phyloP scores from a whole-genome alignment of 2,329 filamentous ascomycete species.

The Paecilomyces sp. region DNA sequence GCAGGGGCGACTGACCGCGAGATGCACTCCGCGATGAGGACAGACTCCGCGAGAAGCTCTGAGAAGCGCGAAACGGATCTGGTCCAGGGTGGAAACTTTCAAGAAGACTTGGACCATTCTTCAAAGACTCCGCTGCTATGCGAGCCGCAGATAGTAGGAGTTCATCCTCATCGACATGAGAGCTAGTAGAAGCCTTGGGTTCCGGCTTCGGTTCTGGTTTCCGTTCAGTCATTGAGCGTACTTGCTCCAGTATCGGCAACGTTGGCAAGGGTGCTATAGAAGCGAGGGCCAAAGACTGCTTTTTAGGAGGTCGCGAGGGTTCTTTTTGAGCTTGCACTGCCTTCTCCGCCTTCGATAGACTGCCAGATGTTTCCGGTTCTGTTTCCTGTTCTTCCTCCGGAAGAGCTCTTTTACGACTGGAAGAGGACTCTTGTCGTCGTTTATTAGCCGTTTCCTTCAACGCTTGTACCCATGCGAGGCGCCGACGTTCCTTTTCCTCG shows the following conservation, averaged over 20 bases:
- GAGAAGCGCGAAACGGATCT: slow-evolving; percentile 18
- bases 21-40: slow-evolving; percentile 16
- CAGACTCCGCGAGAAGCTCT: slow-evolving; percentile 18
- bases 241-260: slow-evolving; percentile 27
- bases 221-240: slow-evolving; percentile 18
- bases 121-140: slow-evolving; percentile 32
- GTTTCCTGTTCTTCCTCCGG: slow-evolving; percentile 10
- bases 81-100: slow-evolving; percentile 15
- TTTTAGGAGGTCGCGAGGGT: slow-evolving; percentile 4
- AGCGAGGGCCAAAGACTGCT: slow-evolving; percentile 21
- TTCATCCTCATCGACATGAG: slow-evolving; percentile 34
- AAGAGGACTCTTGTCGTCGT: slow-evolving; percentile 13
- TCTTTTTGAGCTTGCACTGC: slow-evolving; percentile 6
- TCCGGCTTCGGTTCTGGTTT: slow-evolving; percentile 15
- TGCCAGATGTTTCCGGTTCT: slow-evolving; percentile 6
- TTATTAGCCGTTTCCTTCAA: slow-evolving; percentile 15
- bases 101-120: slow-evolving; percentile 27
- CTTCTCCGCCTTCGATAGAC: slow-evolving; percentile 17
- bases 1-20: slow-evolving; percentile 19
- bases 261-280: slow-evolving; percentile 24
- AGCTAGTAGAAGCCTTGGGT: slow-evolving; percentile 12
- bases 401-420: slow-evolving; percentile 20
- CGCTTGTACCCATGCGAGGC: slow-evolving; percentile 11
- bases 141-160: slow-evolving; percentile 33
- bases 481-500: slow-evolving; percentile 4